Percentiles rank a stretch among this genome's conserved stretches.
Conservation (phyloP, 257 asterid genomes). For the Solanum bukasovii region DNA sequence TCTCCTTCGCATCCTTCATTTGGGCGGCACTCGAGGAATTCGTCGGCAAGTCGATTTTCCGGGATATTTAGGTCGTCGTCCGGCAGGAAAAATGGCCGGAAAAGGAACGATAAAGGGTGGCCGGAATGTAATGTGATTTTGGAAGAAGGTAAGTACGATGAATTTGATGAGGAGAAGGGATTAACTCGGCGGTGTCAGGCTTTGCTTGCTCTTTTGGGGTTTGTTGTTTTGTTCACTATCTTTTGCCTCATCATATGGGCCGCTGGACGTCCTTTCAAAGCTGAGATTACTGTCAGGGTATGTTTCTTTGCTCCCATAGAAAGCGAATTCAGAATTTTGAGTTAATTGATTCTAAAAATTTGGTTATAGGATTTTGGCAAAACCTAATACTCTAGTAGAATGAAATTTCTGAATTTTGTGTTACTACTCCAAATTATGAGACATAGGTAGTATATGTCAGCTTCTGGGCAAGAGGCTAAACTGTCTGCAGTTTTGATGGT, state of each 20-base stretch:
- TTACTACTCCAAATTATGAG: neutral
- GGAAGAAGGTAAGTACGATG: slow-evolving; percentile 87
- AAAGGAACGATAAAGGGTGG: slow-evolving; percentile 91
- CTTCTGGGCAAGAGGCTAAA: neutral
- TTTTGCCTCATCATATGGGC: slow-evolving; percentile 94
- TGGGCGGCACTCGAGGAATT: slow-evolving; percentile 93
- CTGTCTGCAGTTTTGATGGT: neutral
- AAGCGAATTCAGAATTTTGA: neutral
- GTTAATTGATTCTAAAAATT: neutral
- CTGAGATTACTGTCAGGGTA: slow-evolving; percentile 64
- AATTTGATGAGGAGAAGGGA: slow-evolving; percentile 51
- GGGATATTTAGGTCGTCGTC: slow-evolving; percentile 93
- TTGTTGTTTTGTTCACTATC: slow-evolving; percentile 55
- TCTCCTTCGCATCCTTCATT: slow-evolving; percentile 93
- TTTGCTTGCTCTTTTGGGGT: slow-evolving; percentile 56
- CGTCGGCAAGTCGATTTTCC: slow-evolving; percentile 83
- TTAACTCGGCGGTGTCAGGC: slow-evolving; percentile 63
- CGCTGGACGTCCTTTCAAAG: slow-evolving; percentile 70
- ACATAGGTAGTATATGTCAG: neutral
- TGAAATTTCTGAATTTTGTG: neutral
- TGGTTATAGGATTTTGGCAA: neutral
- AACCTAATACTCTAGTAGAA: neutral
- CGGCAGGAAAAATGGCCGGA: slow-evolving; percentile 63
- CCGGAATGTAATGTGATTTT: slow-evolving; percentile 85
- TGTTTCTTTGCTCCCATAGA: neutral